Evolutionary conservation across 106 monocot species (phyloP), one percentile per base, ranked within the genome.

Genomic region (Alisma plantagoaquatica): DNA sequence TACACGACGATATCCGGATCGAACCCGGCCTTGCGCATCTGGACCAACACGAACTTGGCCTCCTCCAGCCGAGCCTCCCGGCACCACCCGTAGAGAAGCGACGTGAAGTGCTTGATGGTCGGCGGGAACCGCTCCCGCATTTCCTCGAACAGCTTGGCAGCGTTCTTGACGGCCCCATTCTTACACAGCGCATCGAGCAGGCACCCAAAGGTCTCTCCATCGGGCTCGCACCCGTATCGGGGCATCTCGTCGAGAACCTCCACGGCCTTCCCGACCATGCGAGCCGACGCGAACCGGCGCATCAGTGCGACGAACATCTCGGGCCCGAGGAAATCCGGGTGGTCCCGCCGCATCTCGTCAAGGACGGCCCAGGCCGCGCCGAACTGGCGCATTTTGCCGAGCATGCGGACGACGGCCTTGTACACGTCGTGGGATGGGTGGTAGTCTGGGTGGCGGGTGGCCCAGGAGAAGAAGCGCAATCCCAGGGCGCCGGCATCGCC

Each of bases 161-260:
- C 98, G 20, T 77, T 78, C 46, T 67, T 73, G 25, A 85, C 88
- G 49, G 56, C 54, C 4, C 78, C 84, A 59, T 78, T 74, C 73
- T 96, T 96, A 66, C 73, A 63, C 20, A 96, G 78, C n/a, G 96
- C 81, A 60, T 96, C 96, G 5, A 96, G 70, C 2, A 96, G 72
- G 71, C 75, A 84, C 23, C 70, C 64, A 45, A 89, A 89, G 30
- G 81, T 68, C 45, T 73, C 41, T 22, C 61, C 70, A 41, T 96
- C 78, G 27, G 78, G 65, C 18, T 53, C 38, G 51, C 50, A 48
- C 6, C 75, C 86, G 51, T 62, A 71, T 2, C 51, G 33, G 41
- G 83, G 80, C 77, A 81, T 89, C 73, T 78, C 78, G 27, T 89
- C 81, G 59, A 96, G 89, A 61, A 96, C 61, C 29, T 77, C 49